Conservation (phyloP, 306 rosid genomes). For the Alnus glutinosa region DNA sequence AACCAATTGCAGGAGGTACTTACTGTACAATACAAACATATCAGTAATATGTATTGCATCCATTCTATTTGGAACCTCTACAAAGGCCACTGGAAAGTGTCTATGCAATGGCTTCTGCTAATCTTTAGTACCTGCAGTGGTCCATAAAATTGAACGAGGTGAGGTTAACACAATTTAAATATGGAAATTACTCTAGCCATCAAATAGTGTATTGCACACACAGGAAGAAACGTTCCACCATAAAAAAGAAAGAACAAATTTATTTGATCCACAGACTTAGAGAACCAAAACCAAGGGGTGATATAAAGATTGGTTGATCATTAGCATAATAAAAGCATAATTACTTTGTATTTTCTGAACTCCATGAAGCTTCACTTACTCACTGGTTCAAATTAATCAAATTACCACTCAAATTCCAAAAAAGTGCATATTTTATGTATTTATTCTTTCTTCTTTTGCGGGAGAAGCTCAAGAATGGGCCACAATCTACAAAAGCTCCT, state of each 20-base stretch:
- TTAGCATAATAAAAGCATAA: neutral
- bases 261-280: neutral
- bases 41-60: neutral
- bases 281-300: neutral
- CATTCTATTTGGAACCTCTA: neutral
- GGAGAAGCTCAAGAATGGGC: neutral
- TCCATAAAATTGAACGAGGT: neutral
- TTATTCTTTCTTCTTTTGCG: neutral
- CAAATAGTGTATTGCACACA: neutral
- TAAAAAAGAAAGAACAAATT: neutral
- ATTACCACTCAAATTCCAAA: neutral
- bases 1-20: neutral
- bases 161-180: neutral
- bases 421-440: neutral
- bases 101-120: neutral
- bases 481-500: neutral
- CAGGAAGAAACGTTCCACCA: neutral
- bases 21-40: neutral
- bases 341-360: neutral
- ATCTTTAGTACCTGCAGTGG: neutral
- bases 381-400: neutral
- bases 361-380: neutral
- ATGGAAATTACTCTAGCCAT: neutral
- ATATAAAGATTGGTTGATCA: neutral
- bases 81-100: neutral